Conservation (phyloP, 2,329 filamentous ascomycete genomes). For the Aspergillus felis region DNA sequence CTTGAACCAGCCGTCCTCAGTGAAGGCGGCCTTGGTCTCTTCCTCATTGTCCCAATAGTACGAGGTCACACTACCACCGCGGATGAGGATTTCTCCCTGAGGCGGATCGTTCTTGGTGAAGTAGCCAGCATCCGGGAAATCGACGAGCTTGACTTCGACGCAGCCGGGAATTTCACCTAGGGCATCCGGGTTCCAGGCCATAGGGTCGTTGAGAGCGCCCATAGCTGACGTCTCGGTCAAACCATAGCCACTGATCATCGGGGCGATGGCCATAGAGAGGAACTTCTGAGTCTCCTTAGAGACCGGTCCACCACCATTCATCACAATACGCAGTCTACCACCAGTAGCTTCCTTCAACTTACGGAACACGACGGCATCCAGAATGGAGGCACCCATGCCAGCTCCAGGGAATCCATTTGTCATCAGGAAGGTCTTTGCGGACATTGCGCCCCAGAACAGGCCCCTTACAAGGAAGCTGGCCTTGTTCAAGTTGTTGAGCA, state of each 20-base stretch:
- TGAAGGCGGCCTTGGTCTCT: constrained; percentile 75
- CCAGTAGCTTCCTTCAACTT: constrained; percentile 89
- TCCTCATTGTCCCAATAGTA: constrained; percentile 83
- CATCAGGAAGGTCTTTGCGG: constrained; percentile 60
- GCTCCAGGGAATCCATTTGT: constrained; percentile 47
- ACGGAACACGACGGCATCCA: constrained; percentile 84
- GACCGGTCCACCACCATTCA: constrained; percentile 93
- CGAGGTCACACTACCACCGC: constrained; percentile 68
- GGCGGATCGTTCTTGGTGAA: constrained; percentile 68
- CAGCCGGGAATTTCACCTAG: constrained; percentile 74
- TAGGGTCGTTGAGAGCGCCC: constrained; percentile 60
- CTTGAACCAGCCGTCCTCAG: constrained; percentile 91
- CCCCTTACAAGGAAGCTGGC: constrained; percentile 67
- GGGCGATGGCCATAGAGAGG: constrained; percentile 85
- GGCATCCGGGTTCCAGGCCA: constrained; percentile 74
- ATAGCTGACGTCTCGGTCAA: constrained; percentile 84
- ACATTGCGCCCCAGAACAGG: constrained; percentile 70
- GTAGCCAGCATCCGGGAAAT: constrained; percentile 86
- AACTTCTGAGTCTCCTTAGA: constrained; percentile 84
- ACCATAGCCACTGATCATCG: constrained; percentile 92
- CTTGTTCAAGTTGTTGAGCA: constrained; percentile 71
- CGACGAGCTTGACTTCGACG: constrained; percentile 87
- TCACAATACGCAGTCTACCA: constrained; percentile 78
- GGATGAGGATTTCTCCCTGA: constrained; percentile 90
- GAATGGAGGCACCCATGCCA: constrained; percentile 54